phyloP scores from a whole-genome alignment of 2,329 filamentous ascomycete genomes.

The Colletotrichum kahawae region DNA sequence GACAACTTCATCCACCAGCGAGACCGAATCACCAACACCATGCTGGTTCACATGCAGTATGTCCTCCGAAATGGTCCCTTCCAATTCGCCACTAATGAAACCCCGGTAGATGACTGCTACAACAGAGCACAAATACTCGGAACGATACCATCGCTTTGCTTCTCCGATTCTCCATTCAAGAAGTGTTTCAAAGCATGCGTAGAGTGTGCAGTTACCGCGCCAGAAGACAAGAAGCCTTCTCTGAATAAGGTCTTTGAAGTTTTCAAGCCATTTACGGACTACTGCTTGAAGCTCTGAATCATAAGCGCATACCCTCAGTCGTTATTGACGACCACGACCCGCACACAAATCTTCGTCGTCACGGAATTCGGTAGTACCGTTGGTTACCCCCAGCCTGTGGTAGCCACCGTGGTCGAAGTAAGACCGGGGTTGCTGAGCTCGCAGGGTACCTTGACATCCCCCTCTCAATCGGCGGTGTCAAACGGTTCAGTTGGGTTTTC shows the following conservation, averaged over 20 bases:
- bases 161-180: background rate
- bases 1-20: too few relatives aligned
- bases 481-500: too few relatives aligned
- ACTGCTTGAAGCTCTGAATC: background rate
- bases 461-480: too few relatives aligned
- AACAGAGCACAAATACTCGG: background rate
- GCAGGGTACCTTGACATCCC: too few relatives aligned
- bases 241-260: background rate
- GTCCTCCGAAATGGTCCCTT: too few relatives aligned
- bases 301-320: background rate
- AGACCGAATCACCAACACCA: too few relatives aligned
- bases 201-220: background rate
- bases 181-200: background rate
- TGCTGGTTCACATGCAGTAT: too few relatives aligned
- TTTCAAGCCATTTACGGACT: background rate
- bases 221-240: background rate
- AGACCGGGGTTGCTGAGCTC: background rate
- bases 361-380: background rate
- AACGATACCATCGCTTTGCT: background rate
- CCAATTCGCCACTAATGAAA: too few relatives aligned
- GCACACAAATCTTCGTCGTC: background rate
- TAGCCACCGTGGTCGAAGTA: background rate
- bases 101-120: background rate
- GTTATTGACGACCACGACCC: background rate
- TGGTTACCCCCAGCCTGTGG: background rate